These are phyloP conservation scores for Phaffomyces thermotolerans DNA, from an alignment of 805 yeast genomes.

Conservation along the genomic window DNA sequence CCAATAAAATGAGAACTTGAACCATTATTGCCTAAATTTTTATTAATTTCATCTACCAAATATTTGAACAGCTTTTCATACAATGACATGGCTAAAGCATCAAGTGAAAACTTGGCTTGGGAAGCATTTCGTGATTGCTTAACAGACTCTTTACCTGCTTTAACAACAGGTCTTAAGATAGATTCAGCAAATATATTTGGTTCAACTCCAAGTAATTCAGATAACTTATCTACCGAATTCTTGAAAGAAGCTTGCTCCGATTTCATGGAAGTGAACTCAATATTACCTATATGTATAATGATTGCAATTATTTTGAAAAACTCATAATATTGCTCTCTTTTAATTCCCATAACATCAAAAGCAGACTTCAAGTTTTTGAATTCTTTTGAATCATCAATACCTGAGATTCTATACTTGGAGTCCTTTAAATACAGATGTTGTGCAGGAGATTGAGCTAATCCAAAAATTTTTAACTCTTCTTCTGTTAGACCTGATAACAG, in stretches of 20 bases:
- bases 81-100: slow-evolving; percentile 80
- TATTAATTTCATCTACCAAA: slow-evolving; percentile 70
- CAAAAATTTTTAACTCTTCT: slow-evolving; percentile 38
- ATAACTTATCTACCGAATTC: slow-evolving; percentile 43
- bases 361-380: slow-evolving; percentile 59
- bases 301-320: slow-evolving; percentile 65
- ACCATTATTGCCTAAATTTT: slow-evolving; percentile 45
- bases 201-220: slow-evolving; percentile 59
- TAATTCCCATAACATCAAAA: slow-evolving; percentile 66
- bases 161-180: slow-evolving; percentile 72
- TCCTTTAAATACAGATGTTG: slow-evolving; percentile 51
- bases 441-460: slow-evolving; percentile 32
- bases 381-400: slow-evolving; percentile 70
- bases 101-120: slow-evolving; percentile 76
- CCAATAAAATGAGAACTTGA: slow-evolving; percentile 65
- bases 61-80: slow-evolving; percentile 79
- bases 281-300: slow-evolving; percentile 79
- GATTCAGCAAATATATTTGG: slow-evolving; percentile 47
- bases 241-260: slow-evolving; percentile 71
- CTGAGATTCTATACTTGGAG: slow-evolving; percentile 51
- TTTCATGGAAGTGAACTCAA: slow-evolving; percentile 58
- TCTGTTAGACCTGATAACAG: slow-evolving; percentile 59
- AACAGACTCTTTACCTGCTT: slow-evolving; percentile 85
- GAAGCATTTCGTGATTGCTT: slow-evolving; percentile 69
- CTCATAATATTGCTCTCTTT: slow-evolving; percentile 42